Conservation (phyloP, 163 green algal species). For the Chlamydomonas reinhardtii region DNA sequence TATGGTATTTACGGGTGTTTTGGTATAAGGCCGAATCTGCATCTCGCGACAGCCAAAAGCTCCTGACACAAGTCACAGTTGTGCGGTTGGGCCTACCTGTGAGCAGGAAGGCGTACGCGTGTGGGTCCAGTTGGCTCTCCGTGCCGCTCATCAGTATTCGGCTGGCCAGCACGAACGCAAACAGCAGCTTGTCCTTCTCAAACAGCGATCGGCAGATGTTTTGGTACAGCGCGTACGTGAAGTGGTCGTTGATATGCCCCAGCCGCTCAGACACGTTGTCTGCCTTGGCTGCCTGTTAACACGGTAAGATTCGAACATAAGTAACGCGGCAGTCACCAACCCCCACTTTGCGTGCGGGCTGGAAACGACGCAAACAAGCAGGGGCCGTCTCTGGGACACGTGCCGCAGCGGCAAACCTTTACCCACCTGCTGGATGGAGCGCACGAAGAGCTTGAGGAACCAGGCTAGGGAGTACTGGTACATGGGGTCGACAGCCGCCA, state of each 20-base stretch:
- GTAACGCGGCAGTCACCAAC: too few species aligned
- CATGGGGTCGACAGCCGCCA: constrained; percentile 78
- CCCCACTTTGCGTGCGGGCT: too few species aligned
- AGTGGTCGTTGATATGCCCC: constrained; percentile 79
- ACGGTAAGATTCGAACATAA: neutral
- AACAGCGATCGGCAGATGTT: constrained; percentile 87
- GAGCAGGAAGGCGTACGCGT: constrained; percentile 82
- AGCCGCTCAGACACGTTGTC: constrained; percentile 67
- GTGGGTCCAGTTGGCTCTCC: constrained; percentile 63
- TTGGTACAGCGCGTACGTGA: constrained; percentile 83
- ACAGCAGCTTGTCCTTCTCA: constrained; percentile 92
- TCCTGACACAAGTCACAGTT: too few species aligned
- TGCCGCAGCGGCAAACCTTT: too few species aligned
- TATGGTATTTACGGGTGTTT: too few species aligned
- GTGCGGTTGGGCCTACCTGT: constrained; percentile 58
- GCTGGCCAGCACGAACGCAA: constrained; percentile 79
- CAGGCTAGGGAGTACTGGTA: constrained; percentile 85
- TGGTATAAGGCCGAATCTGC: too few species aligned
- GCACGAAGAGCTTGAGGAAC: constrained; percentile 64
- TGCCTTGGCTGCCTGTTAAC: constrained; percentile 18
- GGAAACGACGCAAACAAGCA: too few species aligned
- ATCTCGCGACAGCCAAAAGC: too few species aligned
- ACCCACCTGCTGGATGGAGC: constrained; percentile 42
- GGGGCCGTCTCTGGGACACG: too few species aligned
- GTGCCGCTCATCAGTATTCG: constrained; percentile 70